A percentile compares a stretch with the other conserved stretches of the same genome.
Evolutionary conservation across 768 basidiomycete genomes (phyloP).

Genomic region (Dentipellis sp.): DNA sequence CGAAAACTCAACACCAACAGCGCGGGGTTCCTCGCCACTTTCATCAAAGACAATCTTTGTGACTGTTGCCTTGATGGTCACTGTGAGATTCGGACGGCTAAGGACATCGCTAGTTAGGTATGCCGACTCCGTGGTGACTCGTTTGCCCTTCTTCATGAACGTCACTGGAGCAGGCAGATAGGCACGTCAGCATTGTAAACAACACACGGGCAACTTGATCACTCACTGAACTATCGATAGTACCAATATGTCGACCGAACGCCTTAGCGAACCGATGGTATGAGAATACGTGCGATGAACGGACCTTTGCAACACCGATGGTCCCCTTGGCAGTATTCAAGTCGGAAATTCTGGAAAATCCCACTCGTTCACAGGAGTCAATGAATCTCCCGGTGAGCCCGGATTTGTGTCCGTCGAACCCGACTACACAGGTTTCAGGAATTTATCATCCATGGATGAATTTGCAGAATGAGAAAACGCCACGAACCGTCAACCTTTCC

Average conservation of each 20-base stretch:
- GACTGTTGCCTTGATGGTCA: constrained; percentile 47
- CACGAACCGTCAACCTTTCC: constrained; percentile 41
- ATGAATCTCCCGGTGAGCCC: constrained; percentile 41
- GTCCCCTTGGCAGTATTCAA: constrained; percentile 50
- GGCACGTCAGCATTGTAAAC: neutral
- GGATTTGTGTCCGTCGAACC: constrained; percentile 44
- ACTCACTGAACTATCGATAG: neutral
- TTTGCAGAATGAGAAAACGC: neutral
- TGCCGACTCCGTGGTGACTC: constrained; percentile 56
- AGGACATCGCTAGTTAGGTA: constrained; percentile 61
- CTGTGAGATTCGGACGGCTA: constrained; percentile 52
- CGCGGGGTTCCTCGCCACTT: constrained; percentile 30
- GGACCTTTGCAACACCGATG: constrained; percentile 50
- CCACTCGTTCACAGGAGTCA: constrained; percentile 38
- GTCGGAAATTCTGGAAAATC: constrained; percentile 44
- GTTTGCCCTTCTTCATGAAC: constrained; percentile 43
- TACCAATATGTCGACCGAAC: neutral
- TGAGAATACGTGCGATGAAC: neutral
- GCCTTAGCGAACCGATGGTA: neutral
- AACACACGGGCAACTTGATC: too few relatives aligned
- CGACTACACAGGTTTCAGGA: constrained; percentile 25
- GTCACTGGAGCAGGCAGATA: constrained; percentile 41
- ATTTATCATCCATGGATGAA: neutral
- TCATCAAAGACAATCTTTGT: constrained; percentile 45
- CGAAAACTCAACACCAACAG: constrained; percentile 55